Percentiles rank a stretch among this genome's conserved stretches.
These are phyloP conservation scores for Fusarium nematophilum DNA, from an alignment of 2,329 filamentous ascomycete species.

Conservation along the genomic window DNA sequence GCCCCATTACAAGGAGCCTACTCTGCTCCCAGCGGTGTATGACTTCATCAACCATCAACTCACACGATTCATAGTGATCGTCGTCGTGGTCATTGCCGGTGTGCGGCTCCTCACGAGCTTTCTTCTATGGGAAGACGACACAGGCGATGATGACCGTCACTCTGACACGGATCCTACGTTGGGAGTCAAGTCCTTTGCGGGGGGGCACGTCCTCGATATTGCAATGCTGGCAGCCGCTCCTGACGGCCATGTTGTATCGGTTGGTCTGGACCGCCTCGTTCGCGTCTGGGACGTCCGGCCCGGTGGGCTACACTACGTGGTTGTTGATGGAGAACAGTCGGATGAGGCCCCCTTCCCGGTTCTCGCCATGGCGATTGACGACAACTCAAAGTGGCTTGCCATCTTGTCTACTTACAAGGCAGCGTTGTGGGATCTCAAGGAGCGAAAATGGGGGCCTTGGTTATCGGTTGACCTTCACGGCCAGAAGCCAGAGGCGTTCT, in stretches of 20 bases:
- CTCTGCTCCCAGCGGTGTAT: constrained; percentile 58
- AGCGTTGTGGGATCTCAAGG: constrained; percentile 71
- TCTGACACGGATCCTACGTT: constrained; percentile 62
- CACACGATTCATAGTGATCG: constrained; percentile 68
- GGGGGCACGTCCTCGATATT: constrained; percentile 77
- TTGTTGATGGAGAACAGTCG: constrained; percentile 54
- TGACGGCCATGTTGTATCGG: constrained; percentile 74
- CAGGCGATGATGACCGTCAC: constrained; percentile 58
- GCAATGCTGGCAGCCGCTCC: constrained; percentile 71
- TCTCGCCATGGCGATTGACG: constrained; percentile 72
- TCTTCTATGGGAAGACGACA: constrained; percentile 74
- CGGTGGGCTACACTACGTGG: constrained; percentile 54
- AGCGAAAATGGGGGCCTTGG: constrained; percentile 66
- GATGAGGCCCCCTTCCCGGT: constrained; percentile 67
- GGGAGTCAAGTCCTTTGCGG: constrained; percentile 68
- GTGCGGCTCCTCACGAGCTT: constrained; percentile 80
- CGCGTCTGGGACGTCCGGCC: constrained; percentile 72
- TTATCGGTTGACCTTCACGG: constrained; percentile 62
- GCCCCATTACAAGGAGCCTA: constrained; percentile 56
- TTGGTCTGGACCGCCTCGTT: constrained; percentile 76
- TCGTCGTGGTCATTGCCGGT: constrained; percentile 71
- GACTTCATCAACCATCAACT: constrained; percentile 74
- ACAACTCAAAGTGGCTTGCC: constrained; percentile 72
- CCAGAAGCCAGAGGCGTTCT: constrained; percentile 71
- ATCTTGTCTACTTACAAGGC: constrained; percentile 70